Evolutionary conservation across 192 early-diverging fungal species (phyloP), one percentile per base, ranked within the genome.

Genomic region (Umbelopsis vinacea): DNA sequence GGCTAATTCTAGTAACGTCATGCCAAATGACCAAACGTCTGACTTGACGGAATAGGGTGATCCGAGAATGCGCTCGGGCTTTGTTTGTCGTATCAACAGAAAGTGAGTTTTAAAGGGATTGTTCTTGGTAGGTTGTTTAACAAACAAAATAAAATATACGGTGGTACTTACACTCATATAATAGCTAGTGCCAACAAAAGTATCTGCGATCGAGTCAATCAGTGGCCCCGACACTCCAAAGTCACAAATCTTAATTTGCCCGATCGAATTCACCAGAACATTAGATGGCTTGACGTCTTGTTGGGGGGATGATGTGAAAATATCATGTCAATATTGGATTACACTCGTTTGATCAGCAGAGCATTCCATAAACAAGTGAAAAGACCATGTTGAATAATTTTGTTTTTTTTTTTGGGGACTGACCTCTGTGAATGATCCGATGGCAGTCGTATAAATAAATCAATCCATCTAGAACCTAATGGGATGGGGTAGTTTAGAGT

Each of bases 211-310:
- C 29, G 92, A 95, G 79, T 89, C 90, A 71, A 92, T 87, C 69
- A 96, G 82, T 79, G 95, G 89, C 67, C 93, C 93, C 66, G 92
- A 94, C 26, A 99, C 96, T 33, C 97, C 97, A 86, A 95, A 95
- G 77, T 95, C 92, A 80, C 89, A 91, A 29, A 93, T 84, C 76
- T 94, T 94, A 81, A 93, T 91, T 71, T 89, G 86, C 11, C 93
- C 92, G 33, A 81, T 76, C 68, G 89, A 92, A 81, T 94, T 93
- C 72, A 95, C 88, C 70, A 95, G 84, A 37, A 95, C 90, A 74
- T 95, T 95, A 48, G 90, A 93, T n/a, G 92, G 93, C 78, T 95
- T 95, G 68, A 95, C 84, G 70, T 95, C 92, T 89, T 71, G 37
- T 12, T 45, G 7, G 43, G 17, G 38, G 29, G 29, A 29, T 29